Evolutionary conservation across 2,329 filamentous ascomycete species (phyloP).

Genomic region (Ascochyta viciae-villosae): DNA sequence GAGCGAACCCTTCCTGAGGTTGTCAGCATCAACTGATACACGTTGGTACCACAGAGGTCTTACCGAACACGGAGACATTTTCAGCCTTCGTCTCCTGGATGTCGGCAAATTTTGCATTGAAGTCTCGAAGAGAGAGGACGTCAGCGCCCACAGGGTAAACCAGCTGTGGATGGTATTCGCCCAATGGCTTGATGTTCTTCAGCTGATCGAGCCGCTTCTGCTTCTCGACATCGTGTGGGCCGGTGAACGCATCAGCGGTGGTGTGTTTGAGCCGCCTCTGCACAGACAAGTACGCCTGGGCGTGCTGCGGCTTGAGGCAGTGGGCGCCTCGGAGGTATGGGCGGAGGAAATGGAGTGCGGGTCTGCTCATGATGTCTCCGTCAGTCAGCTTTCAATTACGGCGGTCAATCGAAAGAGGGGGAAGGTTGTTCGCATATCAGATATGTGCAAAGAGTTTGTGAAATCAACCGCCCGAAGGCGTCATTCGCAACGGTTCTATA

Average conservation of each 20-base stretch:
- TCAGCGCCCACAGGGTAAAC: constrained; percentile 23
- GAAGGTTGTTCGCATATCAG: constrained; percentile 36
- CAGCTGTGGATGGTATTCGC: constrained; percentile 64
- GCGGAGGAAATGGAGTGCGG: constrained; percentile 61
- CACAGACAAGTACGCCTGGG: constrained; percentile 59
- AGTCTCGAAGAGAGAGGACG: constrained; percentile 36
- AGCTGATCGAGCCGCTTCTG: constrained; percentile 64
- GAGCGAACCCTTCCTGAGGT: constrained; percentile 74
- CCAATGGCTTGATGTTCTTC: constrained; percentile 56
- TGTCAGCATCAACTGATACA: constrained; percentile 31
- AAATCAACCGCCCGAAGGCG: constrained; percentile 62
- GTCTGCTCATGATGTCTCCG: constrained; percentile 54
- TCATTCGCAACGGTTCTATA: constrained; percentile 75
- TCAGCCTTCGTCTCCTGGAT: constrained; percentile 36
- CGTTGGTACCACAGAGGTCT: constrained; percentile 1
- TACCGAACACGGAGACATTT: constrained; percentile 47
- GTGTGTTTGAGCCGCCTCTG: constrained; percentile 41
- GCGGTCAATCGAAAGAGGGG: neutral
- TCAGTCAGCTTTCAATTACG: constrained; percentile 45
- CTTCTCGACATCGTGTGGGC: constrained; percentile 54
- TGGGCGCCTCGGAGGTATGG: constrained; percentile 59
- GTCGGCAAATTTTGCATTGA: constrained; percentile 38
- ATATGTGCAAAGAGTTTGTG: constrained; percentile 45
- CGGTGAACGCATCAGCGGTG: constrained; percentile 33
- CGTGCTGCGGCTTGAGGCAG: constrained; percentile 51